These are phyloP conservation scores for Tuber indicum DNA, from an alignment of 495 filamentous ascomycete genomes.

Conservation along the genomic window DNA sequence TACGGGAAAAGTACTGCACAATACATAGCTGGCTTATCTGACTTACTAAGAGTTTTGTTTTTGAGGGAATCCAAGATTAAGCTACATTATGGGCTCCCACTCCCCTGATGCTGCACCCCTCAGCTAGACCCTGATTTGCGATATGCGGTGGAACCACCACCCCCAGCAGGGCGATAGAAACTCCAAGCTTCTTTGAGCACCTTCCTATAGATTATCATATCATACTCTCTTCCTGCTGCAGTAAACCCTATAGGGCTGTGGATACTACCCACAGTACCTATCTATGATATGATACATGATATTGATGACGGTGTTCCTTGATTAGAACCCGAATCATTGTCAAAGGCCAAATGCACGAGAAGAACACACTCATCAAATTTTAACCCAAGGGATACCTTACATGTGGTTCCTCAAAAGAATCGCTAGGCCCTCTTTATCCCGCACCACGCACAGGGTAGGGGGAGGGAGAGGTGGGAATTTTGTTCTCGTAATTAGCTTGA, in stretches of 20 bases:
- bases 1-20: not conserved
- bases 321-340: not conserved
- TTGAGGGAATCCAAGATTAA: not conserved
- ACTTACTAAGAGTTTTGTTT: not conserved
- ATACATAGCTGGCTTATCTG: not conserved
- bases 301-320: not conserved
- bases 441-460: not conserved
- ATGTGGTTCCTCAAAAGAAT: not conserved
- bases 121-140: not conserved
- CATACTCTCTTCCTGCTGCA: not conserved
- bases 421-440: not conserved
- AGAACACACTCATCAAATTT: not conserved
- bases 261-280: not conserved
- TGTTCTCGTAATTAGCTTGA: not conserved
- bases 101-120: not conserved
- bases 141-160: not conserved
- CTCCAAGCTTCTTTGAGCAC: not conserved
- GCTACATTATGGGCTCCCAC: not conserved
- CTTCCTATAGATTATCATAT: not conserved
- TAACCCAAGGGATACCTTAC: not conserved
- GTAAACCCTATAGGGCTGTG: not conserved
- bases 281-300: not conserved
- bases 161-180: not conserved
- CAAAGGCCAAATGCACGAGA: not conserved
- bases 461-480: not conserved